Base-by-base conservation (phyloP, 2,329 filamentous ascomycete species). In the Chrysoporthe cubensis region DNA sequence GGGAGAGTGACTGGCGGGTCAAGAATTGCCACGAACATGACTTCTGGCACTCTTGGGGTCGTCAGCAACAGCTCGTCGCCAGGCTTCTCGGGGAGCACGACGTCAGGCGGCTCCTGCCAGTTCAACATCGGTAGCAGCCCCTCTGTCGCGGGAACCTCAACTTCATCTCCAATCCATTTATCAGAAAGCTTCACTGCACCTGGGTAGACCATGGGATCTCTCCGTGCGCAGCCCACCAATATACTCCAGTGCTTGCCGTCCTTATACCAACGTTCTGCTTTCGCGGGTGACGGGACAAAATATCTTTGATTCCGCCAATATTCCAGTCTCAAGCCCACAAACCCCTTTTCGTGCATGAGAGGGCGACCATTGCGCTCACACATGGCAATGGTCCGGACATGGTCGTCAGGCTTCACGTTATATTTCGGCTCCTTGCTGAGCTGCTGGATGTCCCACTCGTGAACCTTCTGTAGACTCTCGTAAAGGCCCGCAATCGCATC, bases 401-500 rank as follows among this genome's bases (percentile, higher is more conserved):
- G 81, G n/a, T 82, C 78, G 42, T 85, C 83, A 1, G 81, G 77
- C 72, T 82, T 84, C 26, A 76, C 78, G n/a, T 73, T 73, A 72
- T 83, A 78, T 1, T 78, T 76, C 1, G 81, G 78, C 16, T 86
- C 84, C 67, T 84, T 82, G 11, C 83, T 83, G 42, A 89, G 76
- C 70, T 82, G 85, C 66, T 86, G 82, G 69, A 90, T 80, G 75
- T 96, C 92, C 82, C 91, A 91, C 58, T 87, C 82, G 74, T 91
- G 88, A n/a, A 96, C 80, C 72, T 84, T 88, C 68, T 85, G 82
- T 69, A 96, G 80, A 74, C 91, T 92, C 66, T 85, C 85, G 76
- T 90, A 92, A 6, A 96, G 82, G 3, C 91, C 91, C 4, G 87
- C 88, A 57, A 95, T 82, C 0, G 92, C 92, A 75, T 93, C 91